Evolutionary conservation across 345 rosid genomes (phyloP).

Genomic region (Atalantia buxifolia): DNA sequence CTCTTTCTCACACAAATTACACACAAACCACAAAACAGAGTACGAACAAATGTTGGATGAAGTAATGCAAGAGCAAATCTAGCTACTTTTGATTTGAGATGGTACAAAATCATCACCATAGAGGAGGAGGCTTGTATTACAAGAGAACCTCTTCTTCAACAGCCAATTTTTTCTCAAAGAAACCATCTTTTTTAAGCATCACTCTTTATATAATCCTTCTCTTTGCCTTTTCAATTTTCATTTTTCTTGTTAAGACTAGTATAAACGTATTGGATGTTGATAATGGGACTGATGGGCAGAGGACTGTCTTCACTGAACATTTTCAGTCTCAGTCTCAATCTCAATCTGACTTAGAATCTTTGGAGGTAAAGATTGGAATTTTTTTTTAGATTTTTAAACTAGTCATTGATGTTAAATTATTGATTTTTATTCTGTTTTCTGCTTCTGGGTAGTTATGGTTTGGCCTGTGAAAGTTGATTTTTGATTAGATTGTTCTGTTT

Average conservation of each 20-base stretch:
- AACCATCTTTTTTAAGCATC: constrained; percentile 16
- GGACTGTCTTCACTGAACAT: constrained; percentile 12
- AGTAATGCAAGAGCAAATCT: constrained; percentile 17
- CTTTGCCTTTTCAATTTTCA: constrained; percentile 29
- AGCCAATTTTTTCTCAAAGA: constrained; percentile 20
- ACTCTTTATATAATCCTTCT: constrained; percentile 29
- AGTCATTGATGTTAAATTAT: background rate
- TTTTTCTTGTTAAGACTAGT: constrained; percentile 23
- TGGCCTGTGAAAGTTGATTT: constrained; percentile 9
- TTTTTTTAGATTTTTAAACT: background rate
- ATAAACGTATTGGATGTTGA: constrained; percentile 30
- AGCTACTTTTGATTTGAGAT: constrained; percentile 14
- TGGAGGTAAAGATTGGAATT: constrained; percentile 19
- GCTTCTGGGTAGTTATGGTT: background rate
- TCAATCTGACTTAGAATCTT: background rate
- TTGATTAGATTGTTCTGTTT: constrained; percentile 3
- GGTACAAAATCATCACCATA: constrained; percentile 13
- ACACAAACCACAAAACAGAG: no score
- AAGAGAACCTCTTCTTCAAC: constrained; percentile 17
- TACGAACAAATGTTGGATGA: background rate
- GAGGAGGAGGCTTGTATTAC: constrained; percentile 16
- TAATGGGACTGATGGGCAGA: background rate
- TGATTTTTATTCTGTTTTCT: background rate
- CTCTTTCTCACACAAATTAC: no score
- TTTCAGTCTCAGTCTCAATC: constrained; percentile 17